Base-by-base conservation (phyloP, 352 stramenopile species). In the Elongisporangium prolatum region DNA sequence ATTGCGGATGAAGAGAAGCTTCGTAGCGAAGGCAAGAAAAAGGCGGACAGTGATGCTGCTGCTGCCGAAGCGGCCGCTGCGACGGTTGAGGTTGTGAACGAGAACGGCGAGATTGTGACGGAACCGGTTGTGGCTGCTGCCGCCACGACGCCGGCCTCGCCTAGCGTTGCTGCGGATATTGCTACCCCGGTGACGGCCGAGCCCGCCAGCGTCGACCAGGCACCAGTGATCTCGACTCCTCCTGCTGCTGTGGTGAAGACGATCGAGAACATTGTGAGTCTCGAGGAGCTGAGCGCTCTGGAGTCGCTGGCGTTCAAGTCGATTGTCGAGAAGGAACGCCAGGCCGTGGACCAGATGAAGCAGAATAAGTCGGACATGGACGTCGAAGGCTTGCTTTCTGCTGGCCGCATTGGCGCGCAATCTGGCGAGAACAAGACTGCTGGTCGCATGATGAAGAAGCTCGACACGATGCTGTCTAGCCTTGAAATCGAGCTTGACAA, bases 401-500 rank as follows among this genome's bases (percentile, higher is more conserved):
- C 85, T n/a, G 85, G 85, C 21, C 80, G 85, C 61, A 92, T 94
- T 56, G 85, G 85, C 50, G 78, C 82, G 37, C 77, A 91, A 71
- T 68, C 71, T 5, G 65, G 85, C 53, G 91, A 96, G 60, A 95
- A 96, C 69, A 96, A 93, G 71, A 91, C 84, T n/a, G 77, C 96
- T 40, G 78, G 84, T 51, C 85, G 70, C 65, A 92, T 98, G 73
- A 97, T 98, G 74, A 88, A 93, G 68, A 86, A 88, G 53, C 78
- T 99, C 37, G 85, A 96, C 61, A 86, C 77, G 5, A 99, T 98
- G 93, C 78, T 98, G 48, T 92, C 88, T 22, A 98, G 92, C 60
- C 84, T 99, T 56, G 91, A 98, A 62, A 74, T 91, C 22, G 92
- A 98, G 65, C 85, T 98, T 16, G 91, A 97, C 22, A 88, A 97